Conservation (phyloP, 2,329 filamentous ascomycete genomes). For the Pleomassaria siparia region DNA sequence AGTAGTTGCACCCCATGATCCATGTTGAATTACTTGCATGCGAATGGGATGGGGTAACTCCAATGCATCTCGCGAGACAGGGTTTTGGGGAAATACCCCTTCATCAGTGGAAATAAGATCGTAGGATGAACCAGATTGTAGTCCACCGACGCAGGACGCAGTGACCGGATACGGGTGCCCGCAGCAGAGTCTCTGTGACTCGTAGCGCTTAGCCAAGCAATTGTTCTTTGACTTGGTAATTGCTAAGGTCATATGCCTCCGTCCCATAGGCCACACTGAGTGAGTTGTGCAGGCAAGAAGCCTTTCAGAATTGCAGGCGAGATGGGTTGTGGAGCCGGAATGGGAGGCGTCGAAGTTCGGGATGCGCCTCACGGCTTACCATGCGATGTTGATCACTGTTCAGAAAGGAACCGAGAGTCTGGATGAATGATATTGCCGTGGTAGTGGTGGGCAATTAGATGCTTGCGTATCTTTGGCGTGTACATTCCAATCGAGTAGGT, state of each 20-base stretch:
- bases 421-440: constrained; percentile 2
- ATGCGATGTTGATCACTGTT: not conserved
- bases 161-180: not conserved
- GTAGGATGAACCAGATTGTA: not conserved
- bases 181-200: not conserved
- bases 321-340: not conserved
- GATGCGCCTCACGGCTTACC: not conserved
- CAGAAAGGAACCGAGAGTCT: constrained; percentile 1
- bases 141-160: not conserved
- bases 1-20: constrained; percentile 10
- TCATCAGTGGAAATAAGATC: not conserved
- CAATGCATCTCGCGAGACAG: not conserved
- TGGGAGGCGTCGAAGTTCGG: not conserved
- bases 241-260: not conserved
- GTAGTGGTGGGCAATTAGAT: not conserved
- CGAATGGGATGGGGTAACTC: not conserved
- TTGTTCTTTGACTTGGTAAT: not conserved
- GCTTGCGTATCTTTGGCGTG: not conserved
- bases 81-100: not conserved
- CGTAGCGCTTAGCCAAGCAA: not conserved
- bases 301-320: not conserved
- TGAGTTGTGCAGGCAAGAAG: not conserved
- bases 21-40: constrained; percentile 11
- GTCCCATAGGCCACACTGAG: not conserved
- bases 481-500: not conserved